Evolutionary conservation across 2,329 filamentous ascomycete genomes (phyloP), one percentile per base, ranked within the genome.

Genomic region (Colletotrichum lupini): DNA sequence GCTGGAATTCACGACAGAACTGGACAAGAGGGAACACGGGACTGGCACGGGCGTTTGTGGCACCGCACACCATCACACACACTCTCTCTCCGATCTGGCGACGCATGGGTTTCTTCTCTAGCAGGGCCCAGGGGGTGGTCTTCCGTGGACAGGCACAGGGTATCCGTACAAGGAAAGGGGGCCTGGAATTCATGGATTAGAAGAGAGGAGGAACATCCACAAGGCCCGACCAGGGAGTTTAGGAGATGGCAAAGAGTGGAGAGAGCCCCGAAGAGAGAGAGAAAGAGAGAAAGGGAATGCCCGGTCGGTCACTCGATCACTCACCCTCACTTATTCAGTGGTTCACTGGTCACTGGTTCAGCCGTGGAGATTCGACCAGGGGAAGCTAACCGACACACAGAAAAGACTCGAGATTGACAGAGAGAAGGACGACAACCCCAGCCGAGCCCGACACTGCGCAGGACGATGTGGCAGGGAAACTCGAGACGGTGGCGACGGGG

Each of bases 21-120:
- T 42, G 37, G 37, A 42, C 37, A 16, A 42, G 37, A 42, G 37
- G 5, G 37, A 22, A 60, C 28, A 59, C 58, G 69, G 69, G 69
- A 63, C 66, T 62, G 42, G 58, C 37, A 69, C 53, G 69, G 69
- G 69, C 69, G 65, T 69, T 59, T 72, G 66, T 69, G 69, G 69
- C 16, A 42, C 37, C 37, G 37, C 37, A 42, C 37, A 42, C 37
- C 16, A 42, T 16, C 37, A 16, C 37, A 42, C 37, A 42, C 37
- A 16, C 37, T 7, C 37, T 42, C 66, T 63, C 66, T 59, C 58
- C 69, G 69, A 72, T 72, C 69, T 72, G 69, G 69, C 58, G 66
- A 32, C 24, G 56, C 63, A 67, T 52, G 61, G 42, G 37, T 42
- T 42, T 42, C 37, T 56, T 32, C 32, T 11, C 42, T 46, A 16